Evolutionary conservation across 352 stramenopile species (phyloP).

Genomic region (Phytophthora meadii): DNA sequence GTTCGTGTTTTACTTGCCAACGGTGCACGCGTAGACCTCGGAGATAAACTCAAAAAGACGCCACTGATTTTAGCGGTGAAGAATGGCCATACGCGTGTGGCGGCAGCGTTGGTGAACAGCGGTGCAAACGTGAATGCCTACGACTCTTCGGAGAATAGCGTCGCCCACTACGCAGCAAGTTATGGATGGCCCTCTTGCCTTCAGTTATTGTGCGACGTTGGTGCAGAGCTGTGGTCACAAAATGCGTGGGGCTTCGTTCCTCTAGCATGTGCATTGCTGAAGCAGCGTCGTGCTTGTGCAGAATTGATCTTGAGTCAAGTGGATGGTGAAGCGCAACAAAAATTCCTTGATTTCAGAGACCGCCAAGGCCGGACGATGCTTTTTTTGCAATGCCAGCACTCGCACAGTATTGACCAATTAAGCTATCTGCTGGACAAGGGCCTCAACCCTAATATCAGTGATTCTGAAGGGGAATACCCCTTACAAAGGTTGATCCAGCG

Average conservation of each 20-base stretch:
- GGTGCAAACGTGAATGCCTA: constrained; percentile 81
- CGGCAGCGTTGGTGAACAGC: constrained; percentile 65
- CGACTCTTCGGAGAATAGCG: constrained; percentile 80
- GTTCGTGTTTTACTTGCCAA: constrained; percentile 60
- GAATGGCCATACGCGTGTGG: constrained; percentile 68
- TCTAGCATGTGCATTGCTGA: constrained; percentile 72
- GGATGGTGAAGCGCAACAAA: constrained; percentile 52
- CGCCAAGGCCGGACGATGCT: constrained; percentile 81
- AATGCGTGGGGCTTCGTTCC: constrained; percentile 84
- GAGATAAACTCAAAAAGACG: constrained; percentile 83
- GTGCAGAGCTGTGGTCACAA: constrained; percentile 69
- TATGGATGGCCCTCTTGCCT: constrained; percentile 81
- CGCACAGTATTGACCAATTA: constrained; percentile 63
- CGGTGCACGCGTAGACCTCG: constrained; percentile 60
- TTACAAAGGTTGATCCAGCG: constrained; percentile 62
- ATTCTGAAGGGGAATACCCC: constrained; percentile 68
- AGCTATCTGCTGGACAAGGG: constrained; percentile 77
- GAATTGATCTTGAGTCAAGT: constrained; percentile 69
- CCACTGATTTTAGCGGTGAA: constrained; percentile 81
- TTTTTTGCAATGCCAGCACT: constrained; percentile 82
- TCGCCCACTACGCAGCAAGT: constrained; percentile 76
- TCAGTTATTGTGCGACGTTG: constrained; percentile 56
- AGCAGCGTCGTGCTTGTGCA: constrained; percentile 59
- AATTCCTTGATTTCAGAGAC: constrained; percentile 78
- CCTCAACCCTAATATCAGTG: constrained; percentile 70